phyloP scores from a whole-genome alignment of 176 grass and related monocot genomes.

The Phoenix dactylifera region DNA sequence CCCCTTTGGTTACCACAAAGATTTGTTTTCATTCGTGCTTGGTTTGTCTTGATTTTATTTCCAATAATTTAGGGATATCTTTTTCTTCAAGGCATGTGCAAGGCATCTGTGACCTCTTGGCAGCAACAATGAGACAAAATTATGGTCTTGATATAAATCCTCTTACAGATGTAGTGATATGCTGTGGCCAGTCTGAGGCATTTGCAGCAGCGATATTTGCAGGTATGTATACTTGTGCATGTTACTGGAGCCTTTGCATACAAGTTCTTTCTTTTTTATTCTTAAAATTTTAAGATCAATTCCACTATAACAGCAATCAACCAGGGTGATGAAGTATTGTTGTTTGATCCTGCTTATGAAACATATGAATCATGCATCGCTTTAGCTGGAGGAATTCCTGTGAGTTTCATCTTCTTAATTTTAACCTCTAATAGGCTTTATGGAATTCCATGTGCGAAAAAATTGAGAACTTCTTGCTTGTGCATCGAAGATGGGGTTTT shows the following conservation, averaged over 20 bases:
- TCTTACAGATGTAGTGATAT: slow-evolving; percentile 65
- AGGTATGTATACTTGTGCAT: slow-evolving; percentile 24
- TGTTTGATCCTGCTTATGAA: slow-evolving; percentile 84
- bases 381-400: slow-evolving; percentile 65
- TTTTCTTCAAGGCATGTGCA: slow-evolving; percentile 66
- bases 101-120: slow-evolving; percentile 69
- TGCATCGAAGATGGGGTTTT: too few relatives aligned
- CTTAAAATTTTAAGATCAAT: neutral
- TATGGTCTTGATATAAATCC: slow-evolving; percentile 49
- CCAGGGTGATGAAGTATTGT: slow-evolving; percentile 67
- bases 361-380: slow-evolving; percentile 72
- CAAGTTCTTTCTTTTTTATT: neutral
- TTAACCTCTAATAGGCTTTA: neutral
- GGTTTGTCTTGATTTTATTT: neutral
- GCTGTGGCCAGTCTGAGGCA: slow-evolving; percentile 78
- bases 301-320: slow-evolving; percentile 46
- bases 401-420: slow-evolving; percentile 22
- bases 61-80: neutral
- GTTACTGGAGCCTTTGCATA: neutral
- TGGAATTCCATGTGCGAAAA: neutral
- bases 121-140: slow-evolving; percentile 31
- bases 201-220: slow-evolving; percentile 75
- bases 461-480: too few relatives aligned
- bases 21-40: neutral
- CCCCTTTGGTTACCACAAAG: neutral